Conservation (phyloP, 768 basidiomycete species). For the Russula sp. region DNA sequence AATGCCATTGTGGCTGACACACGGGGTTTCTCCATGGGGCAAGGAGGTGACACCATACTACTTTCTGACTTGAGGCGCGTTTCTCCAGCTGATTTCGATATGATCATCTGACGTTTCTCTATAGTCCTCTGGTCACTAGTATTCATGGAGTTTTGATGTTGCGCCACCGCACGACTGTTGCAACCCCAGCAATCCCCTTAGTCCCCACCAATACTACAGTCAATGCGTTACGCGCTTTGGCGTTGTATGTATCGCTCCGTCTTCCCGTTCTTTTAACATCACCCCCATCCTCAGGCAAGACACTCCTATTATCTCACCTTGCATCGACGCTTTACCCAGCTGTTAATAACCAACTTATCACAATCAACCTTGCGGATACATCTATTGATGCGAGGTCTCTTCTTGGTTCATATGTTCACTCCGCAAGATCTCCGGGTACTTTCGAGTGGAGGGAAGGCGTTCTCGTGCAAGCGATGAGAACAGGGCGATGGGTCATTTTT, state of each 20-base stretch:
- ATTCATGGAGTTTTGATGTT: slow-evolving; percentile 64
- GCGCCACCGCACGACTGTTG: slow-evolving; percentile 35
- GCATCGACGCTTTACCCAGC: slow-evolving; percentile 58
- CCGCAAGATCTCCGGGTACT: slow-evolving; percentile 70
- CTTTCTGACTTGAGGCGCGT: slow-evolving; percentile 52
- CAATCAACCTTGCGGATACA: slow-evolving; percentile 89
- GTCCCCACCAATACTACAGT: slow-evolving; percentile 61
- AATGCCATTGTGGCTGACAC: slow-evolving; percentile 37
- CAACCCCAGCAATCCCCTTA: slow-evolving; percentile 34
- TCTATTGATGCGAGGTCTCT: slow-evolving; percentile 91
- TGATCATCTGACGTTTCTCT: slow-evolving; percentile 21
- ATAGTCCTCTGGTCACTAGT: slow-evolving; percentile 52
- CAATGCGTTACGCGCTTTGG: slow-evolving; percentile 54
- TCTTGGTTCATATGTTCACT: slow-evolving; percentile 90
- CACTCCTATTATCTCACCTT: slow-evolving; percentile 71
- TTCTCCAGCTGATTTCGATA: slow-evolving; percentile 2
- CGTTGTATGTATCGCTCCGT: slow-evolving; percentile 57
- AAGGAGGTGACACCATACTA: slow-evolving; percentile 38
- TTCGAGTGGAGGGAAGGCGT: slow-evolving; percentile 98
- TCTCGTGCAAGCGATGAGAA: slow-evolving; percentile 79
- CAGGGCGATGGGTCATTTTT: slow-evolving; percentile 89
- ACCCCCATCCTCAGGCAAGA: slow-evolving; percentile 84
- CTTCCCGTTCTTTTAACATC: slow-evolving; percentile 81
- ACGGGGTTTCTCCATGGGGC: slow-evolving; percentile 43
- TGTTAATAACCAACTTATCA: slow-evolving; percentile 63